Conservation (phyloP, 805 yeast genomes). For the Zygosaccharomyces lentus region DNA sequence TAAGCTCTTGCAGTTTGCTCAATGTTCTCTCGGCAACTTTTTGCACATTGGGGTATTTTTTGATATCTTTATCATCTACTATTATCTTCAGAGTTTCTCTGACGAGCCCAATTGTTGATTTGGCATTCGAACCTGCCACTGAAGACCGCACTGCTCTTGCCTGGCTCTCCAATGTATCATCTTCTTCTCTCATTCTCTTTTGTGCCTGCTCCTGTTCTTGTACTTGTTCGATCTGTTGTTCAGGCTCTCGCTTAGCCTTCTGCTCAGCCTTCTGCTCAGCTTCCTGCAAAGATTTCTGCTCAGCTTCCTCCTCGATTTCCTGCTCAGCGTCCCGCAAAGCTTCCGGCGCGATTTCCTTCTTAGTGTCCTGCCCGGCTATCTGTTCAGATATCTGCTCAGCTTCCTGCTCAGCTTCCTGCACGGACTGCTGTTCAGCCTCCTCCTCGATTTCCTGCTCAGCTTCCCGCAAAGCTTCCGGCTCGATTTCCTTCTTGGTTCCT, state of each 20-base stretch:
- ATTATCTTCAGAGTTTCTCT: slow-evolving; percentile 57
- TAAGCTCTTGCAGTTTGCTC: slow-evolving; percentile 26
- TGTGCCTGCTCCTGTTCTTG: slow-evolving; percentile 9
- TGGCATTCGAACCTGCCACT: slow-evolving; percentile 22
- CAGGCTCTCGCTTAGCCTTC: not conserved
- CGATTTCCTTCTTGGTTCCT: no score
- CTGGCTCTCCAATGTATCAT: not conserved
- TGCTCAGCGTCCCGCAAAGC: not conserved
- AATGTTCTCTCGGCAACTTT: slow-evolving; percentile 33
- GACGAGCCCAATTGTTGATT: slow-evolving; percentile 40
- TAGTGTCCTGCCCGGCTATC: not conserved
- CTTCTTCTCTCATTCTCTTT: slow-evolving; percentile 12
- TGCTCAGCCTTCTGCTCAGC: not conserved
- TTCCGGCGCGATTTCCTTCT: slow-evolving; percentile 1
- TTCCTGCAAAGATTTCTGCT: slow-evolving; percentile 1
- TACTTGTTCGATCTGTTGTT: slow-evolving; percentile 3
- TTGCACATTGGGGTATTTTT: slow-evolving; percentile 40
- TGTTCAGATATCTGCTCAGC: not conserved
- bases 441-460: slow-evolving; percentile 4
- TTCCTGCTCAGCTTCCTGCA: slow-evolving; percentile 3
- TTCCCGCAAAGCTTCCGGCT: slow-evolving; percentile 9
- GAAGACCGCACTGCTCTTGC: not conserved
- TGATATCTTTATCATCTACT: slow-evolving; percentile 55
- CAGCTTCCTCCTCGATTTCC: not conserved
- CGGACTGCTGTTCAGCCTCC: slow-evolving; percentile 1